Conservation (phyloP, 176 grass and related monocot species). For the Melocanna baccifera region DNA sequence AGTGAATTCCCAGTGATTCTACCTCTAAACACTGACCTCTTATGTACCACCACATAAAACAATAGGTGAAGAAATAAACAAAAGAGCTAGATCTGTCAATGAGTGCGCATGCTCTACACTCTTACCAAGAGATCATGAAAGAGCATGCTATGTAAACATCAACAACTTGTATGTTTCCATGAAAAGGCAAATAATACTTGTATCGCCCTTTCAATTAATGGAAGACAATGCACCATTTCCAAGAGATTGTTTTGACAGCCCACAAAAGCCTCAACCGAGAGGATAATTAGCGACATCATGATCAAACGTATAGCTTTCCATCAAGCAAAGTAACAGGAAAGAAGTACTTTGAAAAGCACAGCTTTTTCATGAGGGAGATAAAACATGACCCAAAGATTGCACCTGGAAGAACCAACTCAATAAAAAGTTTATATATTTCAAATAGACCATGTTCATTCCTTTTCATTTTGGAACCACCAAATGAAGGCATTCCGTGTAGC, state of each 20-base stretch:
- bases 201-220: conserved; percentile 26
- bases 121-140: conserved; percentile 64
- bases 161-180: conserved; percentile 30
- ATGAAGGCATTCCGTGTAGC: background rate
- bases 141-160: conserved; percentile 15
- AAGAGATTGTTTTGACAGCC: conserved; percentile 43
- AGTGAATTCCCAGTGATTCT: conserved; percentile 15
- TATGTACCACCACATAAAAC: conserved; percentile 25
- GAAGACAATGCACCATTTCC: conserved; percentile 39
- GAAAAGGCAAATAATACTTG: conserved; percentile 7
- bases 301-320: conserved; percentile 31
- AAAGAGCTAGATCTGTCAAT: conserved; percentile 51
- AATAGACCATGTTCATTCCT: background rate
- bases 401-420: background rate
- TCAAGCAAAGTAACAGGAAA: conserved; percentile 23
- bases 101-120: conserved; percentile 45
- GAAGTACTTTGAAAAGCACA: conserved; percentile 11
- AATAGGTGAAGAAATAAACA: conserved; percentile 31
- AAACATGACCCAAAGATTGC: background rate
- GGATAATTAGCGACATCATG: conserved; percentile 10
- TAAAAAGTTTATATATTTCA: background rate
- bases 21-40: conserved; percentile 9
- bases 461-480: background rate
- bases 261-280: conserved; percentile 29
- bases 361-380: conserved; percentile 23